Conservation (phyloP, 1,284 basidiomycete species). For the Rhodotorula sp. region DNA sequence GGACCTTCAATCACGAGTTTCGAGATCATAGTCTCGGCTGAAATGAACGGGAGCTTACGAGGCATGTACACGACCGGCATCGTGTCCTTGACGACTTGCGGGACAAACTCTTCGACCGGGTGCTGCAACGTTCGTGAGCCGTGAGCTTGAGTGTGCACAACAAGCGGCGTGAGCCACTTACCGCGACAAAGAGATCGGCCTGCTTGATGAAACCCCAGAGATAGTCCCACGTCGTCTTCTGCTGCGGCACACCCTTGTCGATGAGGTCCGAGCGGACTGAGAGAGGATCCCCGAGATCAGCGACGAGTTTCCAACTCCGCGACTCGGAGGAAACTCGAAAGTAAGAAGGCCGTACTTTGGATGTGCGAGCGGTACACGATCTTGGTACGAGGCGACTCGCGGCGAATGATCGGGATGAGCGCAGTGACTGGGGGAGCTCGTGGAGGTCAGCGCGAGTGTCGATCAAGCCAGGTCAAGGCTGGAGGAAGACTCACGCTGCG, state of each 20-base stretch:
- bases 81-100: slow-evolving; percentile 14
- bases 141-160: neutral
- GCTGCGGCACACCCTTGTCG: slow-evolving; percentile 17
- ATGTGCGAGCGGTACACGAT: slow-evolving; percentile 34
- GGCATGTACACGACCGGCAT: slow-evolving; percentile 33
- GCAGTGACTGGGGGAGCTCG: slow-evolving; percentile 10
- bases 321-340: neutral
- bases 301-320: neutral
- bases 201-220: slow-evolving; percentile 20
- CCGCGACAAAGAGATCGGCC: slow-evolving; percentile 27
- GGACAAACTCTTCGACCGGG: slow-evolving; percentile 26
- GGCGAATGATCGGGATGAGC: slow-evolving; percentile 23
- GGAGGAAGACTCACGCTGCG: slow-evolving; percentile 15
- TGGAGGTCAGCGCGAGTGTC: neutral
- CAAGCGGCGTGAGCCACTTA: neutral
- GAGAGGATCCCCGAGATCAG: neutral
- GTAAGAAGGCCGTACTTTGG: slow-evolving; percentile 11
- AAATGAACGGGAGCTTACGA: neutral
- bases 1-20: neutral
- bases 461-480: too few species aligned
- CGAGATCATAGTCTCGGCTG: neutral
- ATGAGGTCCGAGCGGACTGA: slow-evolving; percentile 28
- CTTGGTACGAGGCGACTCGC: slow-evolving; percentile 20
- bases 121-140: neutral
- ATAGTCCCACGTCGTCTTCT: slow-evolving; percentile 23